Conservation (phyloP, 2,329 filamentous ascomycete genomes). For the Trichoderma arundinaceum region DNA sequence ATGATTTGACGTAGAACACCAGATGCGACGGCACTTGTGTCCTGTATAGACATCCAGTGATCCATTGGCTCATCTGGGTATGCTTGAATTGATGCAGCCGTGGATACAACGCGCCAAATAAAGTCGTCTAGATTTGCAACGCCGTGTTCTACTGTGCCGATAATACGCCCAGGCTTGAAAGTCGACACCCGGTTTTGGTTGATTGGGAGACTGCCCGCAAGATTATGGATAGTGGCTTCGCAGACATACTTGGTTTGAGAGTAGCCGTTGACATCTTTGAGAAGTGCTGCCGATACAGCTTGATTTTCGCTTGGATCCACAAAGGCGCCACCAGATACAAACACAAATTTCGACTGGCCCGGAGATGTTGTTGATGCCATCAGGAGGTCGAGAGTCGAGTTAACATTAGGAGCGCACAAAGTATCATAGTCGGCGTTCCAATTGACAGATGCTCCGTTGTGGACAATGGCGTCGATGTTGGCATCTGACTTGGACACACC, state of each 20-base stretch:
- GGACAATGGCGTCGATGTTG: slow-evolving; percentile 66
- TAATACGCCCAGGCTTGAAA: slow-evolving; percentile 37
- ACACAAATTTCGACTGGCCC: slow-evolving; percentile 35
- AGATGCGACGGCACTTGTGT: slow-evolving; percentile 32
- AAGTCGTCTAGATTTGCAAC: slow-evolving; percentile 38
- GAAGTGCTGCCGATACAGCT: not conserved
- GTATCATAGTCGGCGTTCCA: slow-evolving; percentile 80
- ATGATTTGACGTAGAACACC: slow-evolving; percentile 31
- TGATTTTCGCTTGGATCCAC: not conserved
- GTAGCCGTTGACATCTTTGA: slow-evolving; percentile 32
- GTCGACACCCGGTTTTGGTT: slow-evolving; percentile 33
- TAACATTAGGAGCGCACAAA: slow-evolving; percentile 75
- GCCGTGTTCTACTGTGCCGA: slow-evolving; percentile 33
- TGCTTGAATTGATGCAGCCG: slow-evolving; percentile 29
- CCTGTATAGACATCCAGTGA: slow-evolving; percentile 34
- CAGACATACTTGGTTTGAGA: slow-evolving; percentile 38
- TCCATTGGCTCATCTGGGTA: slow-evolving; percentile 31
- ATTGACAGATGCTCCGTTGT: slow-evolving; percentile 82
- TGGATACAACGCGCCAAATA: slow-evolving; percentile 35
- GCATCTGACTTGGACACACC: not conserved
- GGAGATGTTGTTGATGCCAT: slow-evolving; percentile 30
- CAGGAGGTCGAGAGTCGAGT: slow-evolving; percentile 36
- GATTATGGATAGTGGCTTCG: slow-evolving; percentile 33
- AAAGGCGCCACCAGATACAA: slow-evolving; percentile 36
- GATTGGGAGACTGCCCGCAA: not conserved